A percentile compares a stretch with the other conserved stretches of the same genome.
Conservation (phyloP, 208 protist species). For the Crithidia expoeki region DNA sequence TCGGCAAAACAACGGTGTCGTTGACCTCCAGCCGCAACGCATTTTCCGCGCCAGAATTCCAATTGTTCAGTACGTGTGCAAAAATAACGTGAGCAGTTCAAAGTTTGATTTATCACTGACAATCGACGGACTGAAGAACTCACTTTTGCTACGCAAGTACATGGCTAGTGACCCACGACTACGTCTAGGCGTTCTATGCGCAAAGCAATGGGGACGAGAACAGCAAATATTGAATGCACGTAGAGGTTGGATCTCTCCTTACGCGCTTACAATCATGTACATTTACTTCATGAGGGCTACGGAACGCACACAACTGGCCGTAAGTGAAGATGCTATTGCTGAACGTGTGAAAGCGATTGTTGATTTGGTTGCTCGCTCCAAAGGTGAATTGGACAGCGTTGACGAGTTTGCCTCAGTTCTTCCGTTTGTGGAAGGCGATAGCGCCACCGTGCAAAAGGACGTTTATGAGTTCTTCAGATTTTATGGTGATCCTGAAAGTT, state of each 20-base stretch:
- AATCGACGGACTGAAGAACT: constrained; percentile 71
- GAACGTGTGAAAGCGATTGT: constrained; percentile 26
- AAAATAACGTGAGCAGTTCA: neutral
- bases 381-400: constrained; percentile 18
- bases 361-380: neutral
- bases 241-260: constrained; percentile 84
- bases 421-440: constrained; percentile 33
- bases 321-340: constrained; percentile 46
- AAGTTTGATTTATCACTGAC: constrained; percentile 86
- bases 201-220: constrained; percentile 73
- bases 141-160: constrained; percentile 68
- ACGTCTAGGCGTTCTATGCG: constrained; percentile 47
- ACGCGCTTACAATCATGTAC: constrained; percentile 84
- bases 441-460: constrained; percentile 43
- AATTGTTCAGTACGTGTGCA: constrained; percentile 51
- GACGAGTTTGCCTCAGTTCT: constrained; percentile 37
- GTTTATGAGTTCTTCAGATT: constrained; percentile 65
- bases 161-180: constrained; percentile 66
- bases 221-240: constrained; percentile 72
- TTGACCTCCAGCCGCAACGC: constrained; percentile 50
- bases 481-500: constrained; percentile 43
- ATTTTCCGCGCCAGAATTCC: constrained; percentile 82
- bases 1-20: constrained; percentile 8
- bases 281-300: constrained; percentile 72
- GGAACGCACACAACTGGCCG: constrained; percentile 23